Percentiles rank a stretch among this genome's conserved stretches.
Conservation (phyloP, 176 grass and related monocot genomes). For the Dactylis glomerata region DNA sequence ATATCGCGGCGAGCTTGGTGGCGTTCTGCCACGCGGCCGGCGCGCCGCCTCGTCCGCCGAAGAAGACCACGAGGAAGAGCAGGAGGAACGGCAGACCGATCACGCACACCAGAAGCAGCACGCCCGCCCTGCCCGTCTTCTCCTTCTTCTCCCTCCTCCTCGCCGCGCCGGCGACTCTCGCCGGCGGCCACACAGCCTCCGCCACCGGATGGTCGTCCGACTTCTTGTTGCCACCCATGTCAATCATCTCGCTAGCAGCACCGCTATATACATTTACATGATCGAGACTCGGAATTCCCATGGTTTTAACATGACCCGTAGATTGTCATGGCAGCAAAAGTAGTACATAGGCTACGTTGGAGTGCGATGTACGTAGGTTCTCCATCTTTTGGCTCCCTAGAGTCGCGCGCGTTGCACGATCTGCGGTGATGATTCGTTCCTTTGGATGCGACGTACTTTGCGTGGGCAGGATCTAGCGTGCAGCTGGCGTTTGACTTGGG, state of each 20-base stretch:
- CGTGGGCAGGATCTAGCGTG: not conserved
- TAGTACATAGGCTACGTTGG: not conserved
- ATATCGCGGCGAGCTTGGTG: not conserved
- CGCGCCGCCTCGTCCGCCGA: not conserved
- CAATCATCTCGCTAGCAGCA: not conserved
- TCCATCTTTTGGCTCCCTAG: too few relatives aligned
- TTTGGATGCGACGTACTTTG: constrained; percentile 4
- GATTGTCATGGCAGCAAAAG: not conserved
- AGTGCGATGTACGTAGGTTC: not conserved
- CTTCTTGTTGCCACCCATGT: not conserved
- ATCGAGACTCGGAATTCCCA: too few relatives aligned
- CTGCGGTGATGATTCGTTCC: not conserved
- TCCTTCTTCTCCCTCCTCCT: not conserved
- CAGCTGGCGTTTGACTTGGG: too few relatives aligned
- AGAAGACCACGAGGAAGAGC: constrained; percentile 20
- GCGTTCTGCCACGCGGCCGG: constrained; percentile 29
- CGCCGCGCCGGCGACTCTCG: not conserved
- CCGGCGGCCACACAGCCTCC: not conserved
- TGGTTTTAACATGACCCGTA: not conserved
- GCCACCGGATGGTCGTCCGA: not conserved
- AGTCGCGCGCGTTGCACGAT: too few relatives aligned
- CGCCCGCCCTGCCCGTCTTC: not conserved
- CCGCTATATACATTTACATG: not conserved
- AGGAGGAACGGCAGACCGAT: constrained; percentile 25
- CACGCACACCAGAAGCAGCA: constrained; percentile 18